Base-by-base conservation (phyloP, 2,329 filamentous ascomycete genomes). In the Paradendryphiella salina region DNA sequence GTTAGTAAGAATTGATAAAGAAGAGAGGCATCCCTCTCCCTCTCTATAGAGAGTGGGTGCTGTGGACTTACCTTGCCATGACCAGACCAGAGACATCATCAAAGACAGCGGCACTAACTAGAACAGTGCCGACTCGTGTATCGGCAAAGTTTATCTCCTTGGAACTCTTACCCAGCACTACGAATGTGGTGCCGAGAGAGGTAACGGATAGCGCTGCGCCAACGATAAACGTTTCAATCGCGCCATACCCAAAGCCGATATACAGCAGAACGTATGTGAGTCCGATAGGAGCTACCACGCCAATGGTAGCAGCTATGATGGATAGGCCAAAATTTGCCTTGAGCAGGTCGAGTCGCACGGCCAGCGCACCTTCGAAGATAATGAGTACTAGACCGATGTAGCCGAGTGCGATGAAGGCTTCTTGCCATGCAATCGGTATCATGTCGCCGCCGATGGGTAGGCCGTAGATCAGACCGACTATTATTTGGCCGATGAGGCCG, bases 281-380 rank as follows among this genome's bases (percentile, higher is more conserved):
- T 7, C 23, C 23, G 8, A 26, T 26, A 9, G 23, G 23, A 26
- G 8, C 23, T 10, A 26, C 23, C 1, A 26, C 23, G 23, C 23
- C 23, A 26, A 26, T 10, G 10, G 23, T 26, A 10, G 23, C 23
- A 26, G 23, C 23, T 2, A 26, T 26, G 8, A 26, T 26, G 6
- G 23, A 26, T 3, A 26, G 23, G 8, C 23, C 23, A 38, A 80
- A 72, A 46, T 79, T 79, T 18, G 74, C 67, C 56, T 74, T 74
- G 4, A 80, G 65, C 0, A 80, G 68, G 56, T 80, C 78, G 2
- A 80, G 56, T 0, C 77, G 75, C 14, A 77, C 69, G 5, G 75
- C 73, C 8, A 80, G 66, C 0, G 77, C 77, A 13, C 78, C 78
- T 65, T 80, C 75, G 48, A 80, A 80, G 35, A 80, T 79, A 48